Evolutionary conservation across 1,284 basidiomycete genomes (phyloP).

Genomic region (Lentinus polychrous): DNA sequence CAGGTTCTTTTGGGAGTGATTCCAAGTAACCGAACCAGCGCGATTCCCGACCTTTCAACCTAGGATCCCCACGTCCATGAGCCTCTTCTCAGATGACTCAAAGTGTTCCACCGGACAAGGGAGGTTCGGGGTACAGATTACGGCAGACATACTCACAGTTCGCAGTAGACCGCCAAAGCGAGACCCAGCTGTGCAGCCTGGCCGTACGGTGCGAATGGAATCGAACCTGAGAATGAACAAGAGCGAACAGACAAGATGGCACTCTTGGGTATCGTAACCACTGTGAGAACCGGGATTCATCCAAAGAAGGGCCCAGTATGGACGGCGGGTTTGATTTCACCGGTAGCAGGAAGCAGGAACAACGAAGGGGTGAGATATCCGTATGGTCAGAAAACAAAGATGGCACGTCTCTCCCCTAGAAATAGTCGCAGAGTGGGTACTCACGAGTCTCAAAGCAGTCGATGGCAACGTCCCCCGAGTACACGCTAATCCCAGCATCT

Average conservation of each 20-base stretch:
- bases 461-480: slow-evolving; percentile 6
- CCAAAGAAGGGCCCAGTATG: background rate
- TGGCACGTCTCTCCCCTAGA: background rate
- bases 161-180: slow-evolving; percentile 53
- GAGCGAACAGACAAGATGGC: slow-evolving; percentile 57
- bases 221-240: slow-evolving; percentile 31
- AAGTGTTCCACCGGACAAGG: background rate
- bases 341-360: background rate
- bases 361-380: background rate
- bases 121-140: slow-evolving; percentile 2
- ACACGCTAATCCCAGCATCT: slow-evolving; percentile 9
- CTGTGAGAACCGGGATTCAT: slow-evolving; percentile 28
- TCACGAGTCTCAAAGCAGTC: slow-evolving; percentile 11
- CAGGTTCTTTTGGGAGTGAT: slow-evolving; percentile 45
- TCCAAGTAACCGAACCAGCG: slow-evolving; percentile 65
- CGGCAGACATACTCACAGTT: slow-evolving; percentile 43
- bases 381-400: background rate
- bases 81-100: background rate
- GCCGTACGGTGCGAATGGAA: slow-evolving; percentile 43
- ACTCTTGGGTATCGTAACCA: slow-evolving; percentile 59
- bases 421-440: slow-evolving; percentile 1
- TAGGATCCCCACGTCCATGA: slow-evolving; percentile 17
- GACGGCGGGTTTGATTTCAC: background rate
- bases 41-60: slow-evolving; percentile 37
- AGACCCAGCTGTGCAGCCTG: slow-evolving; percentile 52